phyloP scores from a whole-genome alignment of 805 yeast species.

The Monosporozyma servazzii region DNA sequence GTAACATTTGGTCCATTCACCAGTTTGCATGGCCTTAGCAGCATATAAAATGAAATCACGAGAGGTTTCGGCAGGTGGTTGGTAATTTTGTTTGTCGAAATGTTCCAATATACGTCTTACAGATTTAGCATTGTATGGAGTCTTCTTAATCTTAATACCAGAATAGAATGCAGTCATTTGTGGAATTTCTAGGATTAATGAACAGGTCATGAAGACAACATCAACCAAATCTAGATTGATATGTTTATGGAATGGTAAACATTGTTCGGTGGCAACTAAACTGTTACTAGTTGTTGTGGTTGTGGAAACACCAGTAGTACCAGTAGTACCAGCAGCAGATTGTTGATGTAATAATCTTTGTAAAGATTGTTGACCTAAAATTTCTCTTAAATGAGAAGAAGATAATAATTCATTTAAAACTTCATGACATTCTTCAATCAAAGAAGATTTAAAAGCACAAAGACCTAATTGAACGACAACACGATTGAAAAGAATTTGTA shows the following conservation, averaged over 20 bases:
- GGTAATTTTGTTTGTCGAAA: constrained; percentile 88
- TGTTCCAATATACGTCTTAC: constrained; percentile 86
- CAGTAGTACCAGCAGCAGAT: neutral
- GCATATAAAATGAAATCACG: constrained; percentile 91
- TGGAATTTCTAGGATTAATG: constrained; percentile 87
- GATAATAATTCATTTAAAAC: constrained; percentile 80
- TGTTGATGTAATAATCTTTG: constrained; percentile 42
- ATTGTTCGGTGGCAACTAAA: constrained; percentile 36
- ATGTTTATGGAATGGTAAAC: constrained; percentile 97
- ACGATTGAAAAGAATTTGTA: constrained; percentile 91
- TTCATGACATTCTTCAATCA: constrained; percentile 79
- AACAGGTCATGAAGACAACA: constrained; percentile 84
- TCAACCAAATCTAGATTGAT: constrained; percentile 91
- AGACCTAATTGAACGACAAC: constrained; percentile 92
- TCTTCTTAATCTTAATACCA: constrained; percentile 53
- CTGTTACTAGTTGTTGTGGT: constrained; percentile 7
- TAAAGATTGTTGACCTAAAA: constrained; percentile 79
- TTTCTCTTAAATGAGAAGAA: constrained; percentile 78
- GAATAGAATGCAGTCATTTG: constrained; percentile 64
- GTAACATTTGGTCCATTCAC: constrained; percentile 79
- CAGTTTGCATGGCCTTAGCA: constrained; percentile 76
- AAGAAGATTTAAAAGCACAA: constrained; percentile 87
- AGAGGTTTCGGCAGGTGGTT: constrained; percentile 96
- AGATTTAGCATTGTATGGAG: constrained; percentile 56
- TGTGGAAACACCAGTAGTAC: neutral